Evolutionary conservation across 495 filamentous ascomycete genomes (phyloP), one percentile per base, ranked within the genome.

Genomic region (Collariella sp.): DNA sequence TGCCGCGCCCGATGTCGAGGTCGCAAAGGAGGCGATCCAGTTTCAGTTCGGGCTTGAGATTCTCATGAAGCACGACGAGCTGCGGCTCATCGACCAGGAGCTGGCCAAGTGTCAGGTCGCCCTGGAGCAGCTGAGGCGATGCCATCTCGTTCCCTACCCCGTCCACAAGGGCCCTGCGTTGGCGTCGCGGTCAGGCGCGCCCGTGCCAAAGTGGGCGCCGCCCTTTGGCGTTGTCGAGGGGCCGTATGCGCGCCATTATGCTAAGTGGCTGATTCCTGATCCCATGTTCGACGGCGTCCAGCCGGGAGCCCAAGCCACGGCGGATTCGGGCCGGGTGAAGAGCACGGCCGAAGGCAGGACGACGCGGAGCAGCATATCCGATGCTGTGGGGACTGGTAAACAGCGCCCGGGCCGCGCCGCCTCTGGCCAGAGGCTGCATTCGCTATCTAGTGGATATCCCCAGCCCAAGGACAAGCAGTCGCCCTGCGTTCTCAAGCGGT

Each of bases 71-170:
- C 93, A 98, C 65, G 81, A 91, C 58, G 93, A 98, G 72, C 72
- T 96, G 23, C 87, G 89, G 15, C 76, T 95, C 53, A 95, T 98
- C 69, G 88, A 97, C 67, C 90, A 96, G 70, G 91, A 97, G 69
- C 80, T 97, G 56, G 90, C 89, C 60, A 96, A 95, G 75, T 96
- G 91, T 61, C 90, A 96, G 75, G 75, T 90, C 59, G 87, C 90
- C n/a, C 78, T 96, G 58, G 93, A 98, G 70, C 93, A 97, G 67
- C 78, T 98, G 44, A 86, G 93, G 53, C 85, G 93, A 50, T 96
- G 90, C 64, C 82, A 89, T 60, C 74, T 96, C 61, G 89, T 95
- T 47, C 91, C 93, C 6, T 96, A 87, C 67, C 88, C 89, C 34
- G 79, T 81, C 29, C 70, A 72, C 40, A 78, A 77, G 49, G 90